Evolutionary conservation across 2,329 filamentous ascomycete genomes (phyloP).

Genomic region (Camillea tinctor): DNA sequence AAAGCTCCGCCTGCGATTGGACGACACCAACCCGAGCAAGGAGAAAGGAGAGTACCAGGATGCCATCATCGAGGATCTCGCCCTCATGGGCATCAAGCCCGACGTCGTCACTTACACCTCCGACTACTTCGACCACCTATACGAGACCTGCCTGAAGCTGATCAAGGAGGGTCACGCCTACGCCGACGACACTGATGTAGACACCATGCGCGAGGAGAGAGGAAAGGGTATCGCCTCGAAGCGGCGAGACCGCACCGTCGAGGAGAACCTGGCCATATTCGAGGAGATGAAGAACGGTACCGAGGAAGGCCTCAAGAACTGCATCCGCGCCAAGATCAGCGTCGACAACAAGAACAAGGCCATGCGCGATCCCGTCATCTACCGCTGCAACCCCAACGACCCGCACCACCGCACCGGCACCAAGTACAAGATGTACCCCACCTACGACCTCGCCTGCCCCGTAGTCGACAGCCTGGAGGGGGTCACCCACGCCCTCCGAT

Average conservation of each 20-base stretch:
- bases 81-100: slow-evolving; percentile 86
- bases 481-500: slow-evolving; percentile 78
- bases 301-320: slow-evolving; percentile 77
- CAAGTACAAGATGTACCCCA: slow-evolving; percentile 83
- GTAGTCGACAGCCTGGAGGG: slow-evolving; percentile 79
- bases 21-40: slow-evolving; percentile 96
- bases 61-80: slow-evolving; percentile 86
- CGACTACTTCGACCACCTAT: slow-evolving; percentile 92
- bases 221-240: slow-evolving; percentile 80
- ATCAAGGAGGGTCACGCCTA: slow-evolving; percentile 89
- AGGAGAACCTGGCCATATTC: slow-evolving; percentile 83
- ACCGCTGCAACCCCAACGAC: slow-evolving; percentile 76
- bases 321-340: slow-evolving; percentile 92
- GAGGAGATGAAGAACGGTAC: slow-evolving; percentile 90
- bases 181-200: slow-evolving; percentile 88
- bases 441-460: slow-evolving; percentile 83
- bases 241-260: slow-evolving; percentile 72
- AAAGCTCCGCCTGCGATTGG: slow-evolving; percentile 86
- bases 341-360: slow-evolving; percentile 92
- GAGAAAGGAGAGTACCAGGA: slow-evolving; percentile 97
- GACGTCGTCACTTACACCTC: slow-evolving; percentile 87
- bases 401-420: slow-evolving; percentile 75
- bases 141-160: slow-evolving; percentile 79
- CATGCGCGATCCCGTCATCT: slow-evolving; percentile 94
- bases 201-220: slow-evolving; percentile 82